Percentiles rank a stretch among this genome's conserved stretches.
Conservation (phyloP, 2,329 filamentous ascomycete species). For the Shiraia bambusicola region DNA sequence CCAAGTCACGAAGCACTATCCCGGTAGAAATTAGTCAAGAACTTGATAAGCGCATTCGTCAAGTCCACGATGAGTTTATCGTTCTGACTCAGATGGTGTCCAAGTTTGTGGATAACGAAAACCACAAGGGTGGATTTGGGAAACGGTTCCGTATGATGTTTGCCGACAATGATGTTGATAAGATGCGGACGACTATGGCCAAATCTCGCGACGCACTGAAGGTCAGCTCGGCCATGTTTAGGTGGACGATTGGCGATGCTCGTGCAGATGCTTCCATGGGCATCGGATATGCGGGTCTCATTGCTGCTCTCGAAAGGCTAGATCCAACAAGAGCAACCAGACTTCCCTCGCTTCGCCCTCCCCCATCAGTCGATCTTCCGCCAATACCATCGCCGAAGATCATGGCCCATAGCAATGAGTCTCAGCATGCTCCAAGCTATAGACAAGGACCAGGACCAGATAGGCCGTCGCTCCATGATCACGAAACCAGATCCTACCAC, state of each 20-base stretch:
- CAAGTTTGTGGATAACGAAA: slow-evolving; percentile 62
- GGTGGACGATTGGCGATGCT: slow-evolving; percentile 62
- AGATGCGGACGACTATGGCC: slow-evolving; percentile 58
- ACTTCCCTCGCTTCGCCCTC: slow-evolving; percentile 30
- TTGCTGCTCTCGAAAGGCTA: slow-evolving; percentile 62
- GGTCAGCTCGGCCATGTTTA: slow-evolving; percentile 65
- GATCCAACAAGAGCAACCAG: slow-evolving; percentile 30
- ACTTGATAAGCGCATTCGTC: slow-evolving; percentile 64
- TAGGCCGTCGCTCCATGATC: slow-evolving; percentile 22
- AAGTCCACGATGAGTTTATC: slow-evolving; percentile 63
- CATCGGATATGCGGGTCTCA: slow-evolving; percentile 67
- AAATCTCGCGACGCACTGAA: slow-evolving; percentile 63
- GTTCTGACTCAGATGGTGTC: slow-evolving; percentile 64
- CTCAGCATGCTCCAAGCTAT: slow-evolving; percentile 8
- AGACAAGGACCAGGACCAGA: no score
- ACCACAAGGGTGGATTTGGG: slow-evolving; percentile 60
- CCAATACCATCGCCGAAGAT: slow-evolving; percentile 26
- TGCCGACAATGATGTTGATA: slow-evolving; percentile 60
- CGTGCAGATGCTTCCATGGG: slow-evolving; percentile 62
- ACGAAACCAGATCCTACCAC: slow-evolving; percentile 14
- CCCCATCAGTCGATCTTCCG: slow-evolving; percentile 35
- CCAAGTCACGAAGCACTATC: slow-evolving; percentile 53
- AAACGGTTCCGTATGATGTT: slow-evolving; percentile 61
- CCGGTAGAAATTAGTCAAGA: slow-evolving; percentile 64
- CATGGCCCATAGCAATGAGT: slow-evolving; percentile 7